Evolutionary conservation across 1,284 basidiomycete genomes (phyloP), one percentile per base, ranked within the genome.

Genomic region (Puccinia novopanici): DNA sequence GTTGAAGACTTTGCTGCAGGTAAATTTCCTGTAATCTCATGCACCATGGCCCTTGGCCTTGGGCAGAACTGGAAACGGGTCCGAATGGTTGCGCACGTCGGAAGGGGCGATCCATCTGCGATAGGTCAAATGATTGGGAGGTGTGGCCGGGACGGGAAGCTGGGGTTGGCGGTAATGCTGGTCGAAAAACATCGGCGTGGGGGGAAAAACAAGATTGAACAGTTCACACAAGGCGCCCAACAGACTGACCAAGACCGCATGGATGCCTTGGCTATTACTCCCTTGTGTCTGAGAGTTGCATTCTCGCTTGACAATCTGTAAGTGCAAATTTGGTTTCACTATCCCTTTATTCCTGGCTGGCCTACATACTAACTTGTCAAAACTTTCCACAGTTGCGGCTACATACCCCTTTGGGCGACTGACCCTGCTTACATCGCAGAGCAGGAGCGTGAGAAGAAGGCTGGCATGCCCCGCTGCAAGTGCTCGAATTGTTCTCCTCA

Each of bases 91-190:
- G n/a, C n/a, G n/a, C n/a, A n/a, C n/a, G n/a, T n/a, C n/a, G n/a
- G n/a, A n/a, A n/a, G n/a, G n/a, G n/a, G n/a, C n/a, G 34, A 70
- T 70, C 67, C 67, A 45, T 1, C 40, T 15, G 4, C 57, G 12
- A 74, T 74, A 40, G n/a, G 52, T 0, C 52, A 74, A 34, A 74
- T 75, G 73, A 61, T 71, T 22, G 68, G 68, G 5, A 3, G 68
- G 17, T 71, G 68, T 50, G 68, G 68, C 12, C 19, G 34, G 8
- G 61, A 65, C 19, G 61, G 61, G 5, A 37, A 68, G 4, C 17
- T 22, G 0, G 67, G 67, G 2, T 19, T 68, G 17, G 67, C 34
- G 12, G 37, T 68, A 34, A 48, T 68, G 42, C 34, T 48, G 3
- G 34, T 68, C 5, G 67, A 54, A 50, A 50, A 22, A 42, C 24